Base-by-base conservation (phyloP, 306 rosid species). In the Cercis canadensis region DNA sequence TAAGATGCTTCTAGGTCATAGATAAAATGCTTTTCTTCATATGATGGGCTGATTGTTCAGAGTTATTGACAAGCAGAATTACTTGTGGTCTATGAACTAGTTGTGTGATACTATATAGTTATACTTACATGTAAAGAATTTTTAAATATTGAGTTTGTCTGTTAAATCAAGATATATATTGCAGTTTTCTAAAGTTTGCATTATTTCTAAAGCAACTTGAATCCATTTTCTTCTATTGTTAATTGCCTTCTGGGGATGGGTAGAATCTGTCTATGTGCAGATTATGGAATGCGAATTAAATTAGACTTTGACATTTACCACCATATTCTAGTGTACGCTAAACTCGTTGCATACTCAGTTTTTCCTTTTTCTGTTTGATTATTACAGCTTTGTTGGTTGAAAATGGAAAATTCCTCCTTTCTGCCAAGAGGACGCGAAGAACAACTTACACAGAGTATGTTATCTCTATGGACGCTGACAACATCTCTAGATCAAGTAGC, bases 401-500 rank as follows among this genome's bases (percentile, higher is more conserved):
- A 65, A 92, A 89, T 80, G 97, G 97, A 62, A 92, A 92, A 39
- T 92, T 92, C 80, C 97, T 92, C 69, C 96, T 92, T 46, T 92
- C 97, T 62, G 97, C 97, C 15, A 92, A 89, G 86, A 85, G 96
- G 74, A 88, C 89, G 1, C 65, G 97, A 56, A 85, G 97, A 80
- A 88, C 97, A 45, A 92, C 97, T 21, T 92, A 83, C 82, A 92
- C 97, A n/a, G 97, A 92, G 72, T 89, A 92, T 39, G 92, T 92
- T 49, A 88, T 92, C 80, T 92, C 97, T 57, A 89, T 92, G 97
- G 87, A 92, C 75, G 96, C 92, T 70, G 96, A 83, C 79, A 85
- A 85, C 77, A 89, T 89, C 69, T 88, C 96, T 10, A 85, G 96
- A 82, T 92, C 97, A 14, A 92, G 96, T 73, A 87, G 82, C 85